A percentile compares a stretch with the other conserved stretches of the same genome.
Evolutionary conservation across 129 eudicot species (phyloP).

Genomic region (Flaveria bidentis): DNA sequence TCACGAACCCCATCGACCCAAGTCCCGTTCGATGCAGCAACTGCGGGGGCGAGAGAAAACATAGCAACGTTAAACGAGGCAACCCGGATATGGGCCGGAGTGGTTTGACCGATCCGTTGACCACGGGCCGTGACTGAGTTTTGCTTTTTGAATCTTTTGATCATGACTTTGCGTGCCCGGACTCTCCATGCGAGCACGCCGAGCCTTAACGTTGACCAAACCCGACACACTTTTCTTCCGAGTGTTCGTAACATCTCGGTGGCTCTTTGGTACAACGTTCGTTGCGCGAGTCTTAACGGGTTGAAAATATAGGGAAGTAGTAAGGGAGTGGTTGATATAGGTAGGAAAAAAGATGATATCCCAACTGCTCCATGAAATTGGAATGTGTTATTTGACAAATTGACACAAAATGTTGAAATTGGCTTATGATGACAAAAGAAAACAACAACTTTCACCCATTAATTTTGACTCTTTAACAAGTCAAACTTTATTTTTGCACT

Average conservation of each 20-base stretch:
- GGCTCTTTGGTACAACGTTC: background rate
- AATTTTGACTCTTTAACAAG: slow-evolving; percentile 31
- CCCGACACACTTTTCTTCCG: slow-evolving; percentile 43
- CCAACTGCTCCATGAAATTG: slow-evolving; percentile 72
- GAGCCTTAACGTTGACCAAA: slow-evolving; percentile 60
- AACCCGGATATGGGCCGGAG: slow-evolving; percentile 52
- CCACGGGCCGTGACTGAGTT: slow-evolving; percentile 22
- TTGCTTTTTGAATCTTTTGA: slow-evolving; percentile 56
- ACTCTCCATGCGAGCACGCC: slow-evolving; percentile 52
- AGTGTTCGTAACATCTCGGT: slow-evolving; percentile 38
- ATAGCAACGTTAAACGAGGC: slow-evolving; percentile 89
- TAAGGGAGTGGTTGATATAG: slow-evolving; percentile 36
- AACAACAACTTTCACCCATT: slow-evolving; percentile 62
- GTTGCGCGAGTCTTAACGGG: slow-evolving; percentile 2
- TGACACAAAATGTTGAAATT: slow-evolving; percentile 35
- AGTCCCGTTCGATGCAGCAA: slow-evolving; percentile 49
- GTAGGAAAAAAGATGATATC: slow-evolving; percentile 12
- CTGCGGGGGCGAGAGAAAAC: slow-evolving; percentile 83
- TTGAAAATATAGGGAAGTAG: slow-evolving; percentile 19
- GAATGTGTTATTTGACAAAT: slow-evolving; percentile 56
- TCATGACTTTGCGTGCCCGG: slow-evolving; percentile 59
- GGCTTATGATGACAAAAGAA: slow-evolving; percentile 47
- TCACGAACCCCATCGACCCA: slow-evolving; percentile 45
- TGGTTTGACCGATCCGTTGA: slow-evolving; percentile 25
- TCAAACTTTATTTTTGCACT: slow-evolving; percentile 11